These are phyloP conservation scores for Pichia sp. DNA, from an alignment of 1,139 yeast genomes.

Conservation along the genomic window DNA sequence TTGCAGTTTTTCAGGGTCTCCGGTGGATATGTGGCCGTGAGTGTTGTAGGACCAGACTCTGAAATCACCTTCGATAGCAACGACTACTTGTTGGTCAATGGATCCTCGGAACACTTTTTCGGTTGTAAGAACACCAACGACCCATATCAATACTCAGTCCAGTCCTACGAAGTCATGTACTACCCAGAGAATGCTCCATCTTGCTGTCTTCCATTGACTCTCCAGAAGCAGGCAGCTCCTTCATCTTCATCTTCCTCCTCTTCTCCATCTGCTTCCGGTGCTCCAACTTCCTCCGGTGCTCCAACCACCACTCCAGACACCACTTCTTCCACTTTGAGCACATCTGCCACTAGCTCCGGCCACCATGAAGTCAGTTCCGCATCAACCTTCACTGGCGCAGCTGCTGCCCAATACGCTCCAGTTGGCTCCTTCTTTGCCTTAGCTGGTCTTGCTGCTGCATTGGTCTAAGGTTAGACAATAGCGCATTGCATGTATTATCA, in stretches of 20 bases:
- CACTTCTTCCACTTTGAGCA: not conserved
- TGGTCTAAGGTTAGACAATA: not conserved
- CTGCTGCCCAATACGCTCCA: constrained; percentile 14
- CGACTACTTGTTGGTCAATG: constrained; percentile 24
- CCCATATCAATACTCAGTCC: constrained; percentile 25
- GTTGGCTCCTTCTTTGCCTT: constrained; percentile 21
- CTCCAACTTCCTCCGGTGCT: not conserved
- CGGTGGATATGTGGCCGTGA: constrained; percentile 16
- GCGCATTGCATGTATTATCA: too few species aligned
- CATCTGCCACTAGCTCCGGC: not conserved
- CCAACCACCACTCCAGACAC: not conserved
- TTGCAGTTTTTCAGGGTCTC: constrained; percentile 10
- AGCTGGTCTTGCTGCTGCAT: constrained; percentile 18
- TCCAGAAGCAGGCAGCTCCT: constrained; percentile 6
- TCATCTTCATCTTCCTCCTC: not conserved
- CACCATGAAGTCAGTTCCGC: not conserved
- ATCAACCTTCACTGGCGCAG: not conserved
- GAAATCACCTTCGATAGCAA: constrained; percentile 19
- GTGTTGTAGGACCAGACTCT: constrained; percentile 15
- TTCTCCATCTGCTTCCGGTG: not conserved
- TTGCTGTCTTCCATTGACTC: constrained; percentile 18
- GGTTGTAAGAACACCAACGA: constrained; percentile 30
- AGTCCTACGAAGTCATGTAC: constrained; percentile 24
- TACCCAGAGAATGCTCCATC: constrained; percentile 22
- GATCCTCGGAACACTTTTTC: constrained; percentile 24